Evolutionary conservation across 352 stramenopile species (phyloP), one percentile per base, ranked within the genome.

Genomic region (Thalassiosira livingstoniorum): DNA sequence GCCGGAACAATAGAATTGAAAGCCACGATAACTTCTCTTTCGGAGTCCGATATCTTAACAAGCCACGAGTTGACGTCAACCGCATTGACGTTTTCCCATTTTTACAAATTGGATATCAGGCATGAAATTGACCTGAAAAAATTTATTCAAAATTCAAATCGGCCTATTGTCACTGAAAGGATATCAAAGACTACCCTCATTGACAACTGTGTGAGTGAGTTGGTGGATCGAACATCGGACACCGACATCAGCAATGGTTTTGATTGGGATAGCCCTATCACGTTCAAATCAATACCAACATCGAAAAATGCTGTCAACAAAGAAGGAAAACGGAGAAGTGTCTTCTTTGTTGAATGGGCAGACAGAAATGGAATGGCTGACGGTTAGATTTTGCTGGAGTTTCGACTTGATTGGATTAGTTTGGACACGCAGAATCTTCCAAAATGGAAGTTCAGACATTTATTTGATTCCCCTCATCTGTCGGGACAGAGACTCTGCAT

Each of bases 41-140:
- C 65, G 11, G 58, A 82, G 51, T 29, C 42, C 29, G 73, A 78
- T 47, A 1, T 4, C 47, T 13, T 51, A 2, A 35, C 54, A 51
- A 80, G 67, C 29, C 79, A 86, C 42, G 73, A 86, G 47, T 63
- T 86, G 53, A 86, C 79, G 32, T 53, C 61, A 37, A 78, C 63
- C 58, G 65, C 79, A 57, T 35, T 77, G 21, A 57, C 37, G 25
- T 86, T 83, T 80, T 83, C 67, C 1, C 73, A 86, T 64, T 51
- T 86, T 4, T 86, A 86, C 71, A 60, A 32, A 34, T 32, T 86
- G 23, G 29, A 75, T 37, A 32, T 80, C 0, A 47, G 42, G 4
- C 60, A 75, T 45, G 67, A 64, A 13, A 27, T 53, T 21, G 58
- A n/a, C 1, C 29, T 86, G 25, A 68, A 31, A 54, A 31, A 75